phyloP scores from a whole-genome alignment of 345 rosid species.

The Hibiscus syriacus region DNA sequence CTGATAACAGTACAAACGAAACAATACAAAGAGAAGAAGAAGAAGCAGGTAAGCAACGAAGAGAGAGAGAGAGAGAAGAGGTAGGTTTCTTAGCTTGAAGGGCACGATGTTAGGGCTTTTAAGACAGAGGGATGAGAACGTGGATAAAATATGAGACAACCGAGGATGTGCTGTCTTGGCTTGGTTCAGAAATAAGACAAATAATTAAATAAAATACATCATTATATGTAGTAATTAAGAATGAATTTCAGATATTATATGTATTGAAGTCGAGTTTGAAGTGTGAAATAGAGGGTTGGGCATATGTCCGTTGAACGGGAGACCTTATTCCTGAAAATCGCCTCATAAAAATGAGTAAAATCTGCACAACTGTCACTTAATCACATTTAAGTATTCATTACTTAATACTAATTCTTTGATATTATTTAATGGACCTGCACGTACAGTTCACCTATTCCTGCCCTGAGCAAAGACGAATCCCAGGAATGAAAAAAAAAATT shows the following conservation, averaged over 20 bases:
- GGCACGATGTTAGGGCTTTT: conserved; percentile 46
- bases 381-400: not conserved
- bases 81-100: too few species aligned
- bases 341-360: conserved; percentile 45
- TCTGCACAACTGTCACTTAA: conserved; percentile 31
- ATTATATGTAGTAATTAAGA: not conserved
- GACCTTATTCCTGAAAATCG: conserved; percentile 50
- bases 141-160: conserved; percentile 25
- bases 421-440: not conserved
- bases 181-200: conserved; percentile 42
- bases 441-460: not conserved
- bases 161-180: conserved; percentile 15
- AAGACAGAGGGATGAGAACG: conserved; percentile 24
- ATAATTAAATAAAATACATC: not conserved
- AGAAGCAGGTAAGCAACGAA: too few species aligned
- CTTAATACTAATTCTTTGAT: not conserved
- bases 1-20: too few species aligned
- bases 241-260: not conserved
- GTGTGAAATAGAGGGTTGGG: conserved; percentile 12
- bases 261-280: not conserved
- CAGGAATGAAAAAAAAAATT: not conserved
- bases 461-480: not conserved
- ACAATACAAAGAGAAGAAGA: too few species aligned
- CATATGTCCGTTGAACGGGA: conserved; percentile 64
- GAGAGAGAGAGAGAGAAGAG: too few species aligned